A percentile compares a stretch with the other conserved stretches of the same genome.
phyloP scores from a whole-genome alignment of 2,329 filamentous ascomycete genomes.

The Colletotrichum gloeosporioides region DNA sequence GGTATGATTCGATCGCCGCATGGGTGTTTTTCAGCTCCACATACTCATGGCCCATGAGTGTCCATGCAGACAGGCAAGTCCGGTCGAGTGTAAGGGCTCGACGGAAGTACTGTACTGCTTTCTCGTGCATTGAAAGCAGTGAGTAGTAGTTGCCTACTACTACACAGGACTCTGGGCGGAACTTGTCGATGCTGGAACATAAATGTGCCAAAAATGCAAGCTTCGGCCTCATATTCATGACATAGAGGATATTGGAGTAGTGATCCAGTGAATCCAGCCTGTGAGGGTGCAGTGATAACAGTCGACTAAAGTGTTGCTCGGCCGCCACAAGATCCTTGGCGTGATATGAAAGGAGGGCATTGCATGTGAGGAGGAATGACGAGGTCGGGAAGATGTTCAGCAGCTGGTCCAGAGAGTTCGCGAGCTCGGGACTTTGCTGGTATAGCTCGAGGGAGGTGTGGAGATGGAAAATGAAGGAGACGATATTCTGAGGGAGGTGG shows the following conservation, averaged over 20 bases:
- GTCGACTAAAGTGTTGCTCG: constrained; percentile 74
- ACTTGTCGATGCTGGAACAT: constrained; percentile 91
- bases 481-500: constrained; percentile 85
- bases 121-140: constrained; percentile 92
- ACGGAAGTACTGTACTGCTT: constrained; percentile 97
- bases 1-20: constrained; percentile 95
- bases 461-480: constrained; percentile 93
- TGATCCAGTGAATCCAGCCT: constrained; percentile 90
- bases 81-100: constrained; percentile 90
- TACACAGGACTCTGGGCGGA: constrained; percentile 94
- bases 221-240: constrained; percentile 86
- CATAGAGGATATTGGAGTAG: constrained; percentile 97
- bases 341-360: constrained; percentile 88
- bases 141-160: constrained; percentile 98
- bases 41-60: constrained; percentile 98
- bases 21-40: constrained; percentile 99
- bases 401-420: constrained; percentile 77
- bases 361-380: constrained; percentile 88
- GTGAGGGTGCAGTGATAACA: constrained; percentile 76
- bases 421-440: constrained; percentile 78
- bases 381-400: constrained; percentile 85
- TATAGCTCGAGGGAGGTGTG: constrained; percentile 92
- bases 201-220: constrained; percentile 91
- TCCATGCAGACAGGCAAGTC: constrained; percentile 93
- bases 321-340: constrained; percentile 78